These are phyloP conservation scores for Stereum hirsutum DNA, from an alignment of 1,284 basidiomycete genomes.

Conservation along the genomic window DNA sequence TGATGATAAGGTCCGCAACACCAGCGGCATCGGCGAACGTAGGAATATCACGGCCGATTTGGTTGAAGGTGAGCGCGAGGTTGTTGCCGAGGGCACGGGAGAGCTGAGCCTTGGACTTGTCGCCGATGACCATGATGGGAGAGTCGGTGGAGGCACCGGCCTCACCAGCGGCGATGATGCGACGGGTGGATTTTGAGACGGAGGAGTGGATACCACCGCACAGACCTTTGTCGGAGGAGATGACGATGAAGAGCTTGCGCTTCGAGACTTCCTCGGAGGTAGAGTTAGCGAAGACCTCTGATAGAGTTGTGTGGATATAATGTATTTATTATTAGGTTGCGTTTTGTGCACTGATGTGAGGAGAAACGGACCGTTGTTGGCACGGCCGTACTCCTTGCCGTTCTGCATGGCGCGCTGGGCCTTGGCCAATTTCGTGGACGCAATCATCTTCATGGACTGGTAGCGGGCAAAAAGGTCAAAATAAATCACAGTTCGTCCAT, in stretches of 20 bases:
- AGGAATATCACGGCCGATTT: conserved; percentile 95
- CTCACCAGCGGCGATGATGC: conserved; percentile 43
- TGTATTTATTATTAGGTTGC: not conserved
- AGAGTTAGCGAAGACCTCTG: conserved; percentile 79
- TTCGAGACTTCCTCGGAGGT: conserved; percentile 50
- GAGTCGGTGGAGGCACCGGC: conserved; percentile 54
- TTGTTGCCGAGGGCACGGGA: conserved; percentile 58
- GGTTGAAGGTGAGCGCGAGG: conserved; percentile 88
- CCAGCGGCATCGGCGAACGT: conserved; percentile 94
- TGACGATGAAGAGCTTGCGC: conserved; percentile 84
- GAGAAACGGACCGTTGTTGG: conserved; percentile 75
- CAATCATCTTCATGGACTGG: conserved; percentile 99
- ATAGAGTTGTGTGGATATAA: not conserved
- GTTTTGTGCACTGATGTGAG: conserved; percentile 1
- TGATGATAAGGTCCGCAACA: conserved; percentile 90
- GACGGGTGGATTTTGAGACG: conserved; percentile 84
- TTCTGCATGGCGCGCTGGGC: conserved; percentile 92
- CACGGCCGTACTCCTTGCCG: conserved; percentile 91
- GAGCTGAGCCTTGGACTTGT: conserved; percentile 97
- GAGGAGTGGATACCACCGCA: conserved; percentile 99
- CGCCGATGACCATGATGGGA: conserved; percentile 83
- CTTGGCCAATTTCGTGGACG: conserved; percentile 94
- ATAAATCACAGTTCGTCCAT: no score
- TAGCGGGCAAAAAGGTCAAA: no score
- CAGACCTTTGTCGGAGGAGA: conserved; percentile 98